phyloP scores from a whole-genome alignment of 371 early-diverging fungal species.

The Circinella umbellata region DNA sequence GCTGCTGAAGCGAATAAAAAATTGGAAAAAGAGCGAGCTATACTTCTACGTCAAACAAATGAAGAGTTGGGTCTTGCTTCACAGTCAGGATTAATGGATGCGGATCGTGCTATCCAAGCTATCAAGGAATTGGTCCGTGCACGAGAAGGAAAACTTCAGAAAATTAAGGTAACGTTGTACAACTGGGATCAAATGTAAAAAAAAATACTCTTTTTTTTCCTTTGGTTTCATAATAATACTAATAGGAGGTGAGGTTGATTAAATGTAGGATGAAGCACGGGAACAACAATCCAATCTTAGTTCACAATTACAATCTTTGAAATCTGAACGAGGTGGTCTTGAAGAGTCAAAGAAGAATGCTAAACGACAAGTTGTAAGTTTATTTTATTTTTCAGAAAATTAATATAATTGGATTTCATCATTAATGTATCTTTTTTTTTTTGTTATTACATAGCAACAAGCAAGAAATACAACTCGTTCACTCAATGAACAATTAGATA shows the following conservation, averaged over 20 bases:
- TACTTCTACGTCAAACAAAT: slow-evolving; percentile 19
- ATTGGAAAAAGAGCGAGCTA: slow-evolving; percentile 29
- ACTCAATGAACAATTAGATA: slow-evolving; percentile 25
- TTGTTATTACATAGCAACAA: slow-evolving; percentile 13
- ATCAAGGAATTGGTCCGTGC: slow-evolving; percentile 10
- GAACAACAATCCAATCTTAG: slow-evolving; percentile 19
- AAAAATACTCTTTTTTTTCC: no score
- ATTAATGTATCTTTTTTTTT: no score
- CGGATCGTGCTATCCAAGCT: slow-evolving; percentile 6
- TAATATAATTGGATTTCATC: no score
- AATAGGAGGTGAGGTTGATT: no score
- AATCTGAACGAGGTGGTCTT: slow-evolving; percentile 23
- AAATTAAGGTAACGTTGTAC: slow-evolving; percentile 15
- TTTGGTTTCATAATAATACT: neutral
- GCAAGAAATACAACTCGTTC: slow-evolving; percentile 15
- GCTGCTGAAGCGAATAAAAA: slow-evolving; percentile 30
- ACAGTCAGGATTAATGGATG: neutral
- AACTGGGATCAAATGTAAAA: neutral
- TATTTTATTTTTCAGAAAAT: neutral
- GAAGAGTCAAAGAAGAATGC: slow-evolving; percentile 24
- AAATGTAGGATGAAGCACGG: slow-evolving; percentile 17
- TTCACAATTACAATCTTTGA: slow-evolving; percentile 21
- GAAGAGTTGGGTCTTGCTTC: slow-evolving; percentile 19
- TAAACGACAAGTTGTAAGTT: slow-evolving; percentile 24
- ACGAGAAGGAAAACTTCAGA: slow-evolving; percentile 14